Percentiles rank a stretch among this genome's conserved stretches.
phyloP scores from a whole-genome alignment of 768 basidiomycete genomes.

The Tricholoma hemisulphureum region DNA sequence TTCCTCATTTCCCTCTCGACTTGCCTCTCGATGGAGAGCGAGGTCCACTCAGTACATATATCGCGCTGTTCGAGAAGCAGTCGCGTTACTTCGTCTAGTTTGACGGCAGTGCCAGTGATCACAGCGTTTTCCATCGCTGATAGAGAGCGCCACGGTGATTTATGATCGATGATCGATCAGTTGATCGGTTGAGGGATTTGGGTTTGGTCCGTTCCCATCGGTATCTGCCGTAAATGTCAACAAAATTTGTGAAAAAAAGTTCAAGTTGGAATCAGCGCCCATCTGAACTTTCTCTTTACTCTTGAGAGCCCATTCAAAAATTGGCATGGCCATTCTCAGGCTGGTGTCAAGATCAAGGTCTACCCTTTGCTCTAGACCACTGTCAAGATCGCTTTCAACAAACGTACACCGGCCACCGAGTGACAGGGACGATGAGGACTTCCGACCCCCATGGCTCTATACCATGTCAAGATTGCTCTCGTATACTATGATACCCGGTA shows the following conservation, averaged over 20 bases:
- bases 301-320: not conserved
- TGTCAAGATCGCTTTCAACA: conserved; percentile 11
- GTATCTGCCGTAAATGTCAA: not conserved
- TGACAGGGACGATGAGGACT: conserved; percentile 36
- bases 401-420: conserved; percentile 16
- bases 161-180: too few species aligned
- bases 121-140: too few species aligned
- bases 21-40: not conserved
- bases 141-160: too few species aligned
- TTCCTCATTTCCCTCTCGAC: not conserved
- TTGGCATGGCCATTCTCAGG: not conserved
- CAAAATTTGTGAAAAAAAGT: not conserved
- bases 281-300: not conserved
- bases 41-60: not conserved
- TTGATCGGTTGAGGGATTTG: too few species aligned
- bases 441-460: conserved; percentile 64
- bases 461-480: conserved; percentile 48
- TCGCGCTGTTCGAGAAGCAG: not conserved
- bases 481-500: conserved; percentile 57
- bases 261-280: too few species aligned
- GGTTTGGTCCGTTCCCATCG: not conserved
- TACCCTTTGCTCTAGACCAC: not conserved
- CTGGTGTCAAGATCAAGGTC: not conserved
- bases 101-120: too few species aligned
- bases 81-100: not conserved